Evolutionary conservation across 805 yeast species (phyloP), one percentile per base, ranked within the genome.

Genomic region (Middelhovenomyces tepae): DNA sequence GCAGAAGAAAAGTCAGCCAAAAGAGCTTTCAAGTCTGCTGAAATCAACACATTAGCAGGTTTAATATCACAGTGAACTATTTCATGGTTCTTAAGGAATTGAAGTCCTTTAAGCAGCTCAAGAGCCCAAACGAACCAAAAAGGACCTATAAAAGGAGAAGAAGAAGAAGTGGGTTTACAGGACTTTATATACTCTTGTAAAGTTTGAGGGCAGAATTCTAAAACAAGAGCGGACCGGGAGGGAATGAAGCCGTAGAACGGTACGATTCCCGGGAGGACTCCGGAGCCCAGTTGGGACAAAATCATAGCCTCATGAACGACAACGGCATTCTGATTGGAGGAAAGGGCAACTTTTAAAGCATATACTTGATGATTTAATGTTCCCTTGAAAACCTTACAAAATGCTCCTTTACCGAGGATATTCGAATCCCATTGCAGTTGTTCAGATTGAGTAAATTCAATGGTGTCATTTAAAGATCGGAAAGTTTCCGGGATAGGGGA

Each of bases 1-100:
- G 66, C 58, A 4, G 71, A 63, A 1, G 73, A 60, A 43, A 71
- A 67, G 50, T 71, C 77, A 19, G 64, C 64, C n/a, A 70, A 42
- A 37, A 60, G 63, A 40, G 67, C 63, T 4, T 35, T 34, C 4
- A 49, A 39, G 8, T 36, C 31, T 4, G 20, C 33, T 26, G 46
- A 46, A 10, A 59, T 51, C 37, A 69, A 46, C 6, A 69, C 46
- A 43, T 69, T 69, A 28, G 63, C 63, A 11, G 71, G 57, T 46
- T 70, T 69, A 39, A 67, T 44, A 43, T 70, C 75, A 42, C 71
- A 60, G 39, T 70, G 74, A 10, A 69, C 62, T 17, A 60, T 41
- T 4, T 51, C 43, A 19, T 35, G 34, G 7, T 41, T 19, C 20
- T 50, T 53, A 16, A 54, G 24, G 17, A 38, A 43, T 13, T 28